phyloP scores from a whole-genome alignment of 2,329 filamentous ascomycete species.

The Cylindrodendrum hubeiense region DNA sequence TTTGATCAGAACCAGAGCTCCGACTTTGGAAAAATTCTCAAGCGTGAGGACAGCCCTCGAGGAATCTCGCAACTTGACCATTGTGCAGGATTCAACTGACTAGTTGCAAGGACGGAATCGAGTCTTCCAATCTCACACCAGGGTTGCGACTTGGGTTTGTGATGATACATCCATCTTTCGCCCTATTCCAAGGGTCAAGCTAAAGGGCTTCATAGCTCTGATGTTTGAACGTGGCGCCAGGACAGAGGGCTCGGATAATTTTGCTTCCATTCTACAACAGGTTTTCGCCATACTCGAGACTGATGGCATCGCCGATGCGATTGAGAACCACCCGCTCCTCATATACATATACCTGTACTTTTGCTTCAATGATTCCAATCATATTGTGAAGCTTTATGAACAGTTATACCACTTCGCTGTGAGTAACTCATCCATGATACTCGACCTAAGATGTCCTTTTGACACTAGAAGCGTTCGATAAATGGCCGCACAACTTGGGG shows the following conservation, averaged over 20 bases:
- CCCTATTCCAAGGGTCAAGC: neutral
- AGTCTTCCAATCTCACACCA: slow-evolving; percentile 4
- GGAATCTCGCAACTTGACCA: too few species aligned
- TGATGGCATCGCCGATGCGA: slow-evolving; percentile 2
- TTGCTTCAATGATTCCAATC: slow-evolving; percentile 11
- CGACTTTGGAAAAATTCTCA: neutral
- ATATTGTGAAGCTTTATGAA: slow-evolving; percentile 4
- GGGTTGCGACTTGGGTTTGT: slow-evolving; percentile 20
- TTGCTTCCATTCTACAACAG: neutral
- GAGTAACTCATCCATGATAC: neutral
- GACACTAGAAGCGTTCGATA: slow-evolving; percentile 1
- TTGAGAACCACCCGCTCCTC: slow-evolving; percentile 9
- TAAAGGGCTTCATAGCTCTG: slow-evolving; percentile 5
- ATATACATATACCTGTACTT: slow-evolving; percentile 13
- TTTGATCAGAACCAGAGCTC: neutral
- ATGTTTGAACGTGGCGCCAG: slow-evolving; percentile 13
- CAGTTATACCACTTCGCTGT: neutral
- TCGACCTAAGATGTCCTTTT: neutral
- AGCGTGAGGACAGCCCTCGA: neutral
- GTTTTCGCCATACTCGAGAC: neutral
- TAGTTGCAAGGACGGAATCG: neutral
- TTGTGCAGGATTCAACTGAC: slow-evolving; percentile 1
- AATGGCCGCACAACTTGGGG: slow-evolving; percentile 10
- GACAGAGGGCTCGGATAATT: neutral
- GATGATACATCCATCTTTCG: neutral